Conservation (phyloP, 2,329 filamentous ascomycete species). For the Elsinoe australis region DNA sequence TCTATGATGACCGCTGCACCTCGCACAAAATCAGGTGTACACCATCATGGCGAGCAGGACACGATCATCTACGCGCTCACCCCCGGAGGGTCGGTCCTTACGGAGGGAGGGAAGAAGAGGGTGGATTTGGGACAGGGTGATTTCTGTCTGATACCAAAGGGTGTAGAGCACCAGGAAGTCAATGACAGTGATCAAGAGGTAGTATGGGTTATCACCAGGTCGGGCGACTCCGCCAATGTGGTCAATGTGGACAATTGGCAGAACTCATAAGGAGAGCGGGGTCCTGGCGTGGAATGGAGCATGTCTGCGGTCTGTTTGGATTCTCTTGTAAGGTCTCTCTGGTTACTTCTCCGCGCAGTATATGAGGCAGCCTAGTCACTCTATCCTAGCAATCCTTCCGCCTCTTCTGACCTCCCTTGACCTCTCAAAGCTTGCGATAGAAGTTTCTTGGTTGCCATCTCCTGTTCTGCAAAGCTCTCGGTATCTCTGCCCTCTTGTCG, state of each 20-base stretch:
- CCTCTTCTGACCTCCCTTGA: too few species aligned
- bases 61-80: conserved; percentile 60
- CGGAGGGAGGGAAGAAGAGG: conserved; percentile 48
- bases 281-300: too few species aligned
- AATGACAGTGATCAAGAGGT: conserved; percentile 59
- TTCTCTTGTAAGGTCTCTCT: too few species aligned
- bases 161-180: conserved; percentile 61
- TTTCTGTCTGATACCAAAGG: conserved; percentile 63
- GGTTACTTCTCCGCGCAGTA: too few species aligned
- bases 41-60: conserved; percentile 65
- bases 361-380: too few species aligned
- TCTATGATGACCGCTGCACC: conserved; percentile 57
- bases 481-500: neutral
- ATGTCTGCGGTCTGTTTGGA: too few species aligned
- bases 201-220: conserved; percentile 59
- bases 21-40: conserved; percentile 53
- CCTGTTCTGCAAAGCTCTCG: neutral
- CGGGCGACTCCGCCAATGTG: conserved; percentile 53
- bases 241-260: conserved; percentile 56
- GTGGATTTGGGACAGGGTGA: conserved; percentile 56
- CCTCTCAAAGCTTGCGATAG: neutral
- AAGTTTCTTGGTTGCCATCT: neutral
- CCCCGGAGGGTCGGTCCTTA: conserved; percentile 55
- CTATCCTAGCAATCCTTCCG: too few species aligned
- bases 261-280: neutral